These are phyloP conservation scores for Amphirosellinia nigrospora DNA, from an alignment of 495 filamentous ascomycete genomes.

Conservation along the genomic window DNA sequence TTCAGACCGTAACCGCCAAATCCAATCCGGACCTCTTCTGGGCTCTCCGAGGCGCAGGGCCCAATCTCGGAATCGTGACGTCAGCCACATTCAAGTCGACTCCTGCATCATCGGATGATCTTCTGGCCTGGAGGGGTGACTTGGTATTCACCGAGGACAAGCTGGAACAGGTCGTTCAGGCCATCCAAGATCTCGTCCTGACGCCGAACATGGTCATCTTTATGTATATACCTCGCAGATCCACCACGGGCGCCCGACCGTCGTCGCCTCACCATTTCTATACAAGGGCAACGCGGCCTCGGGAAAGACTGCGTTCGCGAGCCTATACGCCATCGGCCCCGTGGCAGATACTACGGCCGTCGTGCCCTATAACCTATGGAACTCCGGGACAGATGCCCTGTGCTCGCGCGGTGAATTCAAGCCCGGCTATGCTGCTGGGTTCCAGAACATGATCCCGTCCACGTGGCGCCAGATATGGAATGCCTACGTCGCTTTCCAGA, in stretches of 20 bases:
- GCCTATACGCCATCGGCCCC: constrained; percentile 39
- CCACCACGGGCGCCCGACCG: constrained; percentile 26
- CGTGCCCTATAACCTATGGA: constrained; percentile 39
- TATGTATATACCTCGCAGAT: constrained; percentile 10
- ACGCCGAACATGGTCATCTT: background rate
- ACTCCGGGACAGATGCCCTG: constrained; percentile 34
- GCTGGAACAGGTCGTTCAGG: constrained; percentile 13
- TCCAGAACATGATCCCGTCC: constrained; percentile 33
- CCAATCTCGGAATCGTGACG: constrained; percentile 53
- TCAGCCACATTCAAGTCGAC: background rate
- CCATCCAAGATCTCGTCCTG: constrained; percentile 2
- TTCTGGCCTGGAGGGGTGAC: constrained; percentile 7
- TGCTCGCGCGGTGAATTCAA: constrained; percentile 42
- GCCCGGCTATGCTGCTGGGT: constrained; percentile 36
- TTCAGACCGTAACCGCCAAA: constrained; percentile 29
- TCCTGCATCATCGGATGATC: background rate
- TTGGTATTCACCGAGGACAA: constrained; percentile 5
- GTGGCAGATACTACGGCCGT: constrained; percentile 32
- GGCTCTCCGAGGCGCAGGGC: constrained; percentile 46
- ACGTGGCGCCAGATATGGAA: constrained; percentile 37
- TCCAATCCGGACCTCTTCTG: constrained; percentile 47
- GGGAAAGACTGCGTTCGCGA: constrained; percentile 34
- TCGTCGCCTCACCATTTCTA: constrained; percentile 38
- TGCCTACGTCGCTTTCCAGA: constrained; percentile 30
- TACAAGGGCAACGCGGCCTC: constrained; percentile 24